Evolutionary conservation across 179 eudicot species (phyloP), one percentile per base, ranked within the genome.

Genomic region (Silene coronaria): DNA sequence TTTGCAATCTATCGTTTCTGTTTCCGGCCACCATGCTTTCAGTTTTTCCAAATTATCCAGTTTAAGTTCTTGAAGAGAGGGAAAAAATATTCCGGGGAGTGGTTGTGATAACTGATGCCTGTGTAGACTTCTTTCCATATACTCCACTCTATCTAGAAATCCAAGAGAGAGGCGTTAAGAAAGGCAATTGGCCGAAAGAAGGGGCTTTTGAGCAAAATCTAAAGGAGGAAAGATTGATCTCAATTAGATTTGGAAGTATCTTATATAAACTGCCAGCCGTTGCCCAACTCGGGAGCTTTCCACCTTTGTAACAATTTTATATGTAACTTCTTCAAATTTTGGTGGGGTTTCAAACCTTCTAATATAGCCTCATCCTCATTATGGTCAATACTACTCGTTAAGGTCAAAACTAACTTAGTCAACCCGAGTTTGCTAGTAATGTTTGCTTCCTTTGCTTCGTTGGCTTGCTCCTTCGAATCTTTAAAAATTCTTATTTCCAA

Each of bases 311-410:
- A 65, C 19, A 73, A 13, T 1, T 1, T 1, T 16, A 61, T 73
- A 0, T 22, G 11, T 14, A 73, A 14, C 13, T 62, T 70, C 65
- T 73, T 71, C 51, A 38, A 59, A 30, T 74, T 55, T 32, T 23
- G 69, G 45, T 71, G 77, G 9, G 84, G 81, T 67, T 75, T 71
- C 68, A 81, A 69, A 75, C 74, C 78, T 46, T 77, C 81, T 70
- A 81, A 64, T 57, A 74, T 13, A 4, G 59, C 24, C 58, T 65
- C 79, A 64, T 8, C 14, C 8, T 34, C 42, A 3, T 79, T 51
- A 26, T 72, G 76, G 23, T 17, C 17, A 0, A n/a, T 17, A 5
- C 1, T 26, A 16, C 2, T 13, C 8, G 17, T 12, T 0, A 9
- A 42, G 0, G 0, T 11, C 58, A 13, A 51, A 3, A 3, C 58